Percentiles rank a stretch among this genome's conserved stretches.
These are phyloP conservation scores for Leccinum pellstonianum DNA, from an alignment of 768 basidiomycete species.

Conservation along the genomic window DNA sequence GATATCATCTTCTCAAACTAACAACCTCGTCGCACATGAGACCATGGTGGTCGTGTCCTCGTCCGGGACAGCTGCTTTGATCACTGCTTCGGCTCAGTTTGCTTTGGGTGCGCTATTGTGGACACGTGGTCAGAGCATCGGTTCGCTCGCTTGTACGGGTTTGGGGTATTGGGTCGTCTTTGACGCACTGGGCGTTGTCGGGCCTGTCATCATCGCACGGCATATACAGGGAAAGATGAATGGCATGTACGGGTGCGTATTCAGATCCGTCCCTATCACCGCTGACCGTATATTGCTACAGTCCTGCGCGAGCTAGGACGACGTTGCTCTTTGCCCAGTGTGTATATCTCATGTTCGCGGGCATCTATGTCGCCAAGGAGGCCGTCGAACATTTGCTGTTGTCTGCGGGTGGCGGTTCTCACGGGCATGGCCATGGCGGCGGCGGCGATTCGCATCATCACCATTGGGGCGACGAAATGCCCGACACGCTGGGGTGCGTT, in stretches of 20 bases:
- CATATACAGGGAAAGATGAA: constrained; percentile 35
- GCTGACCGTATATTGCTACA: constrained; percentile 24
- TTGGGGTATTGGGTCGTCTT: constrained; percentile 97
- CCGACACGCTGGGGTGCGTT: constrained; percentile 42
- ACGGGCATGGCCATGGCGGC: constrained; percentile 59
- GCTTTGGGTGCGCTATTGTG: constrained; percentile 73
- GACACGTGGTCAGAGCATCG: constrained; percentile 86
- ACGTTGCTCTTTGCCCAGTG: constrained; percentile 83
- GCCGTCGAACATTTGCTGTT: constrained; percentile 90
- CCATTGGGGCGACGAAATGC: constrained; percentile 61
- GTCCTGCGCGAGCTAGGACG: constrained; percentile 66
- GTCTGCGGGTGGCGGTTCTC: constrained; percentile 76
- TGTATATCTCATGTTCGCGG: constrained; percentile 91
- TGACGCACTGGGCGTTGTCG: constrained; percentile 79
- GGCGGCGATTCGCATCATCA: constrained; percentile 57
- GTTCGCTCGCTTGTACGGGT: constrained; percentile 85
- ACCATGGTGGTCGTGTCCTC: constrained; percentile 15
- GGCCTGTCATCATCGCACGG: constrained; percentile 34
- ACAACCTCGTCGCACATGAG: constrained; percentile 1
- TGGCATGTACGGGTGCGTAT: constrained; percentile 61
- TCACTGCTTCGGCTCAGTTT: constrained; percentile 47
- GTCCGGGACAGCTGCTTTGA: constrained; percentile 22
- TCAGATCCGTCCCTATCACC: constrained; percentile 24
- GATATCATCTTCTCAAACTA: background rate
- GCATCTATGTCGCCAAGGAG: constrained; percentile 97